These are phyloP conservation scores for Phialophora macrospora DNA, from an alignment of 2,329 filamentous ascomycete genomes.

Conservation along the genomic window DNA sequence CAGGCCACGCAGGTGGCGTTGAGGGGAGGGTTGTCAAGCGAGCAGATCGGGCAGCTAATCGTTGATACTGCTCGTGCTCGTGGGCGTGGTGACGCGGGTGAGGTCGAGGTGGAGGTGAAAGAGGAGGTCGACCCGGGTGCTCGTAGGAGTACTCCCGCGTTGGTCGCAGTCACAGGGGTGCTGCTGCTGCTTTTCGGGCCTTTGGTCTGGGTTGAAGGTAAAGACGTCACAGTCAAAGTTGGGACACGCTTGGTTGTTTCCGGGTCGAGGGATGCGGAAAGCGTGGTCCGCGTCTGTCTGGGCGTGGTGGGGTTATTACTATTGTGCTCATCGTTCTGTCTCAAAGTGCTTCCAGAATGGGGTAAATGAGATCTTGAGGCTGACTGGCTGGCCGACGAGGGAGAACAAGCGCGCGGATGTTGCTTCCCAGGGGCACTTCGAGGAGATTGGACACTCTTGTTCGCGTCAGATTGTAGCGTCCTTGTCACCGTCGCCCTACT, in stretches of 20 bases:
- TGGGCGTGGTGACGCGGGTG: background rate
- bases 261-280: background rate
- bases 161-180: background rate
- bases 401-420: background rate
- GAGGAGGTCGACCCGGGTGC: background rate
- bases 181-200: background rate
- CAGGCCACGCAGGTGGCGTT: constrained; percentile 70
- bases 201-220: background rate
- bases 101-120: background rate
- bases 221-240: background rate
- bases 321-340: background rate
- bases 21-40: constrained; percentile 62
- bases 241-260: background rate
- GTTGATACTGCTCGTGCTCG: background rate
- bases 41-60: constrained; percentile 66
- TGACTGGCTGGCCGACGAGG: background rate
- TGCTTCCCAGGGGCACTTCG: background rate
- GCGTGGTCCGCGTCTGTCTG: background rate
- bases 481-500: background rate
- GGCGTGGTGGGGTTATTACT: background rate
- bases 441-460: background rate
- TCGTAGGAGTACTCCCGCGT: background rate
- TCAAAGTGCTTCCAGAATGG: background rate
- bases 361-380: background rate
- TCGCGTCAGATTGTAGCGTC: constrained; percentile 11